These are phyloP conservation scores for Hypoxylon sp. DNA, from an alignment of 2,329 filamentous ascomycete genomes.

Conservation along the genomic window DNA sequence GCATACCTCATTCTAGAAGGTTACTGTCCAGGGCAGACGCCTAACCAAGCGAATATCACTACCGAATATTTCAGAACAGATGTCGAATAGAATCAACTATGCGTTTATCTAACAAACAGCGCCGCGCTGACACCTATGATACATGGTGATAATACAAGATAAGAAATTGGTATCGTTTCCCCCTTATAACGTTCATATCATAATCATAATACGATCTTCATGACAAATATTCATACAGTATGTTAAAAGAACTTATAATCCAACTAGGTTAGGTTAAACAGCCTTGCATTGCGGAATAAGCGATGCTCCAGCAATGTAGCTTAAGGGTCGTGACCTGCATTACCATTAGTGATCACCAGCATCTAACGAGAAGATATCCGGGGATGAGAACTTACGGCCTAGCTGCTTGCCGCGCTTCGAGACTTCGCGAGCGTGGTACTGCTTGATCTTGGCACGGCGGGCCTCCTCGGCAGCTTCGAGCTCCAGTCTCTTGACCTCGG, in stretches of 20 bases:
- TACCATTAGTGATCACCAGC: neutral
- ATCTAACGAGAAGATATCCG: neutral
- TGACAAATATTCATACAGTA: constrained; percentile 14
- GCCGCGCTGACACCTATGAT: constrained; percentile 13
- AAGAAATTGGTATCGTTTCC: constrained; percentile 34
- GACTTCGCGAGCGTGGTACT: constrained; percentile 74
- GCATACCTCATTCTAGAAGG: too few species aligned
- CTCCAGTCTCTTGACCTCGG: constrained; percentile 75
- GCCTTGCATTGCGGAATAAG: neutral
- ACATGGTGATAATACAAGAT: constrained; percentile 27
- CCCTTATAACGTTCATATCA: neutral
- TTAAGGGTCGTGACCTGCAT: constrained; percentile 39
- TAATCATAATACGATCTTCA: constrained; percentile 7
- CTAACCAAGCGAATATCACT: too few species aligned
- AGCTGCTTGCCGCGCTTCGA: constrained; percentile 79
- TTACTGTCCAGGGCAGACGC: too few species aligned
- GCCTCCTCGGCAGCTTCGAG: constrained; percentile 76
- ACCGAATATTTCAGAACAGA: too few species aligned
- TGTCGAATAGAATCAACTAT: neutral
- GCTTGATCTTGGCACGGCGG: constrained; percentile 76
- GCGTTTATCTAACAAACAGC: constrained; percentile 20
- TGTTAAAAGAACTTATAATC: neutral
- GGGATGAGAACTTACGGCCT: constrained; percentile 69
- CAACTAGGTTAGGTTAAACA: neutral
- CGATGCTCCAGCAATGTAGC: neutral